Percentiles rank a stretch among this genome's conserved stretches.
Conservation (phyloP, 441 rosid genomes). For the Adansonia madagascariensis region DNA sequence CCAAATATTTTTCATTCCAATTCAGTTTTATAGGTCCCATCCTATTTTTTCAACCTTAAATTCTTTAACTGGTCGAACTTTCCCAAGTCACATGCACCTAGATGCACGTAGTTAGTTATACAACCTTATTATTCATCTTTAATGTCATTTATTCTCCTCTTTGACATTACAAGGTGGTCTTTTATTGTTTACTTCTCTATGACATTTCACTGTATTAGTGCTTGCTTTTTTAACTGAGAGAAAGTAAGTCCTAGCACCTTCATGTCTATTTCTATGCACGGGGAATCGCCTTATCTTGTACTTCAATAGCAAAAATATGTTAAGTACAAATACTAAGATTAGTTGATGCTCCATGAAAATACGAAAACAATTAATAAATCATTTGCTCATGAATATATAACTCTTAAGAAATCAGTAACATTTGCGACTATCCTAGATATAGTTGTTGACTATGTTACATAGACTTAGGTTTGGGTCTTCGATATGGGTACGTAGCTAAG, state of each 20-base stretch:
- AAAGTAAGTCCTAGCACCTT: not conserved
- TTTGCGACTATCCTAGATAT: too few species aligned
- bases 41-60: not conserved
- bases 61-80: not conserved
- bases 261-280: conserved; percentile 7
- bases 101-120: not conserved
- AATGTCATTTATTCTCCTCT: not conserved
- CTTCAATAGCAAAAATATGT: not conserved
- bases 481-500: too few species aligned
- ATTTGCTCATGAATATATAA: too few species aligned
- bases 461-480: too few species aligned
- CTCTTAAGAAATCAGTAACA: too few species aligned
- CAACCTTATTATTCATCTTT: not conserved
- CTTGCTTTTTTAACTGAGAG: not conserved
- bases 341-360: too few species aligned
- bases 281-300: not conserved
- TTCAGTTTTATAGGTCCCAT: not conserved
- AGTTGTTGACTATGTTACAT: too few species aligned
- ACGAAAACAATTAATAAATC: too few species aligned
- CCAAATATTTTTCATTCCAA: not conserved
- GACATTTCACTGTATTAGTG: not conserved
- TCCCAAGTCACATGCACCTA: not conserved
- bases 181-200: conserved; percentile 1
- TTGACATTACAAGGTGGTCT: too few species aligned
- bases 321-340: not conserved